These are phyloP conservation scores for Chenopodium formosanum DNA, from an alignment of 148 eudicot genomes.

Conservation along the genomic window DNA sequence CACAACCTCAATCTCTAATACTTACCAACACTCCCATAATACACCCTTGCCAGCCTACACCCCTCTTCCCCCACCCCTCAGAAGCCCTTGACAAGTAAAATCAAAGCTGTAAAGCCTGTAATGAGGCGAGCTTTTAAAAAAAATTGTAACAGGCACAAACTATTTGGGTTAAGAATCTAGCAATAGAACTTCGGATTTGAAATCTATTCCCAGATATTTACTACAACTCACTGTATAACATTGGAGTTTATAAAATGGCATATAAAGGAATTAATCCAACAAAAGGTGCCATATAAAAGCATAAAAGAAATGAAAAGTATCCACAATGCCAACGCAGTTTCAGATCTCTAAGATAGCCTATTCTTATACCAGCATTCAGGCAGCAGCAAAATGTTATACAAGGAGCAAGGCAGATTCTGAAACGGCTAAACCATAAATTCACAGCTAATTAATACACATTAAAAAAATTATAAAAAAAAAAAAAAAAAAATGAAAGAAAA, in stretches of 20 bases:
- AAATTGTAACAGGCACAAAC: not conserved
- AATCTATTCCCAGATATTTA: not conserved
- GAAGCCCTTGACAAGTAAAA: not conserved
- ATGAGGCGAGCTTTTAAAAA: not conserved
- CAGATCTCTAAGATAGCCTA: slow-evolving; percentile 21
- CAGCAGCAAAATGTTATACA: slow-evolving; percentile 22
- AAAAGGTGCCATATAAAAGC: not conserved
- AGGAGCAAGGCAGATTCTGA: slow-evolving; percentile 2
- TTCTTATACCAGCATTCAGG: slow-evolving; percentile 21
- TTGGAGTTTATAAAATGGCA: not conserved
- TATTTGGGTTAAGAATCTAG: too few species aligned
- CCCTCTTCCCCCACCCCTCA: not conserved
- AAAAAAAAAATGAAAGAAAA: not conserved
- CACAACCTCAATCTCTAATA: not conserved
- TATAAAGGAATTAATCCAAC: not conserved
- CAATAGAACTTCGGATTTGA: not conserved
- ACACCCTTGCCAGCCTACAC: not conserved
- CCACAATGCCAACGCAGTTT: not conserved
- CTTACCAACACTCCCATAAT: not conserved
- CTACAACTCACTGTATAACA: not conserved
- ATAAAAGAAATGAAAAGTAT: not conserved
- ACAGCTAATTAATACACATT: slow-evolving; percentile 19
- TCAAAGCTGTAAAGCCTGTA: not conserved
- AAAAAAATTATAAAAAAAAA: too few species aligned
- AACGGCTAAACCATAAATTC: slow-evolving; percentile 17